These are phyloP conservation scores for Fusarium stilboides DNA, from an alignment of 2,329 filamentous ascomycete species.

Conservation along the genomic window DNA sequence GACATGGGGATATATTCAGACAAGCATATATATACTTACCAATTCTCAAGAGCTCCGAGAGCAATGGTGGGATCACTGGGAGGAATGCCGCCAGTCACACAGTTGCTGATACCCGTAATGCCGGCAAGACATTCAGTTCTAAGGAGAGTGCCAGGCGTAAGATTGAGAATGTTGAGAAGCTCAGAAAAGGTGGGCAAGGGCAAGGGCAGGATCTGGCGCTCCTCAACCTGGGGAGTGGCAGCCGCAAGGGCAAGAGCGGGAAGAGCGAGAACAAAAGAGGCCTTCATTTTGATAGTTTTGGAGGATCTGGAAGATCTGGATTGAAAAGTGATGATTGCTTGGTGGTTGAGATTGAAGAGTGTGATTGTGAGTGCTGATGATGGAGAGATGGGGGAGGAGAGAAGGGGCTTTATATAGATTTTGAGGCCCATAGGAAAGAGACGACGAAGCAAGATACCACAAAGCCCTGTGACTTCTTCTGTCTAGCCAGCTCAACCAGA, in stretches of 20 bases:
- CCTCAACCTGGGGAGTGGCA: slow-evolving; percentile 13
- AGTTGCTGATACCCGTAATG: accelerated
- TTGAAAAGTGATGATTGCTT: not conserved
- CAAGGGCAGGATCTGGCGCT: slow-evolving; percentile 15
- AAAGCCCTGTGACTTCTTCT: accelerated
- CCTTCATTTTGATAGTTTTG: slow-evolving; percentile 22
- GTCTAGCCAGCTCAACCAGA: accelerated
- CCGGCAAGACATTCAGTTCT: not conserved
- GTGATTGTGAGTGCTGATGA: slow-evolving; percentile 19
- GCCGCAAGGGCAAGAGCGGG: slow-evolving; percentile 25
- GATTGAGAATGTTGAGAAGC: too few species aligned
- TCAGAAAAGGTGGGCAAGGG: too few species aligned
- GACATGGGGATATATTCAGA: too few species aligned
- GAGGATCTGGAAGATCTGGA: not conserved
- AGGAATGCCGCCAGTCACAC: not conserved
- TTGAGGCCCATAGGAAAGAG: accelerated
- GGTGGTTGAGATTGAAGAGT: not conserved
- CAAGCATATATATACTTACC: too few species aligned
- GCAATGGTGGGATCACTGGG: too few species aligned
- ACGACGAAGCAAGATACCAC: accelerated
- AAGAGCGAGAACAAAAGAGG: slow-evolving; percentile 13
- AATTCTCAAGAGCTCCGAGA: too few species aligned
- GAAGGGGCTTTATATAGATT: slow-evolving; percentile 20
- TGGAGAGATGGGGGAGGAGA: accelerated
- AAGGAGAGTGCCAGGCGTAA: too few species aligned